Base-by-base conservation (phyloP, 768 basidiomycete species). In the Leccinum longicurvipes region DNA sequence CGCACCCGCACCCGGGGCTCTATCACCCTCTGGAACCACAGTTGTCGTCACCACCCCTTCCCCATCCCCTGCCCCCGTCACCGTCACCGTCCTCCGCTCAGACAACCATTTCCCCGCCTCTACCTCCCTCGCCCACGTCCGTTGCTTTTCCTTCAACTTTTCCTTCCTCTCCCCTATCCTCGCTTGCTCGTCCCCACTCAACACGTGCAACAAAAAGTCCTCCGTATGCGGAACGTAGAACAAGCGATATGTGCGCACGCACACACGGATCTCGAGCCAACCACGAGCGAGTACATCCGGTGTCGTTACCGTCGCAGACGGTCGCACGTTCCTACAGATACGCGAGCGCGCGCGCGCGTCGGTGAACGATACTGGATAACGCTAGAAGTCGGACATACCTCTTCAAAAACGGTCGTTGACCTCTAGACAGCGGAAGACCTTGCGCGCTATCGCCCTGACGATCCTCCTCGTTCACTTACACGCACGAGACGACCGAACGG, bases 241-340 rank as follows among this genome's bases (percentile, higher is more conserved):
- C 44, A 66, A 48, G 27, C 65, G 65, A 10, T 66, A 66, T n/a
- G 65, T 66, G 4, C 65, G 61, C 17, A 24, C 60, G 71, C 94
- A 96, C 54, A 97, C 82, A 59, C 87, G 87, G 67, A 91, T 89
- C 70, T 92, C 89, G 17, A 95, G 78, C 3, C 80, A 80, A 29
- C 87, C 86, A 34, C 67, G 76, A 1, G 83, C 77, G 27, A 78
- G 62, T 23, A 82, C 73, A 41, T 82, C 75, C 0, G 79, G 80
- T 10, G 70, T 71, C 4, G 66, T 61, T 11, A 76, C 41, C 14
- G 14, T 52, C 42, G 48, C 57, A 4, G 59, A 39, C 6, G 55
- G 48, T 31, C 51, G 59, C 21, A 65, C 52, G 49, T 68, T 64
- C 60, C 71, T 74, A 19, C 15, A 39, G 4, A 2, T 1, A 19